A percentile compares a stretch with the other conserved stretches of the same genome.
Evolutionary conservation across 2,329 filamentous ascomycete species (phyloP).

Genomic region (Fusarium incarnatum): DNA sequence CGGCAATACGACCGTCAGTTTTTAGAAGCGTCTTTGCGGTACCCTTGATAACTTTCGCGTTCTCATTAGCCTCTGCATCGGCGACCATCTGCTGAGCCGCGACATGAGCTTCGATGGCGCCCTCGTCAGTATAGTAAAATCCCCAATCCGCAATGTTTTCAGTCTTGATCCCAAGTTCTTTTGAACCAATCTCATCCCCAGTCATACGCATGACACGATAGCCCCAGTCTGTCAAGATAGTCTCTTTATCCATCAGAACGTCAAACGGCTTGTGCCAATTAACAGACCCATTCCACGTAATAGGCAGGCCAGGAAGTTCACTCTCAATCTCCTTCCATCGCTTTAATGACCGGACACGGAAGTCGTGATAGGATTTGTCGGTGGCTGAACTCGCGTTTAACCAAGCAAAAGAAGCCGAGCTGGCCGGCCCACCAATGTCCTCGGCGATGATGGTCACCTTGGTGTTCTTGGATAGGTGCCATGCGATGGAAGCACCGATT

Average conservation of each 20-base stretch:
- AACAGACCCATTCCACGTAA: conserved; percentile 30
- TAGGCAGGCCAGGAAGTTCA: conserved; percentile 14
- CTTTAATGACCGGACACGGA: conserved; percentile 26
- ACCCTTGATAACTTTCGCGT: not conserved
- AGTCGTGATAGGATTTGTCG: conserved; percentile 23
- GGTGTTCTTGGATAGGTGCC: conserved; percentile 23
- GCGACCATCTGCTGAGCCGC: conserved; percentile 26
- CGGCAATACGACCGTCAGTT: not conserved
- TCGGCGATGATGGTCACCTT: conserved; percentile 29
- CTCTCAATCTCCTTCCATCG: conserved; percentile 24
- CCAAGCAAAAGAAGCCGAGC: conserved; percentile 31
- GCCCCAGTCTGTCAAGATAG: conserved; percentile 15
- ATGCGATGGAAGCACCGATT: conserved; percentile 31
- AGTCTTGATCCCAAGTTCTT: conserved; percentile 4
- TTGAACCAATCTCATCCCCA: not conserved
- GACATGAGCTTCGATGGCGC: conserved; percentile 29
- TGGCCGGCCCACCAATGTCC: conserved; percentile 26
- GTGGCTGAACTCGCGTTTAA: conserved; percentile 27
- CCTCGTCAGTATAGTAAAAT: conserved; percentile 19
- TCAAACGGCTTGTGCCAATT: conserved; percentile 28
- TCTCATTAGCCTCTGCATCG: not conserved
- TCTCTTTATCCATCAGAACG: not conserved
- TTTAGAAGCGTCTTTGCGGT: not conserved
- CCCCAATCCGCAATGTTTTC: conserved; percentile 7
- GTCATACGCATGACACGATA: conserved; percentile 4